Percentiles rank a stretch among this genome's conserved stretches.
phyloP scores from a whole-genome alignment of 2,329 filamentous ascomycete species.

The Ophiocordyceps unilateralis region DNA sequence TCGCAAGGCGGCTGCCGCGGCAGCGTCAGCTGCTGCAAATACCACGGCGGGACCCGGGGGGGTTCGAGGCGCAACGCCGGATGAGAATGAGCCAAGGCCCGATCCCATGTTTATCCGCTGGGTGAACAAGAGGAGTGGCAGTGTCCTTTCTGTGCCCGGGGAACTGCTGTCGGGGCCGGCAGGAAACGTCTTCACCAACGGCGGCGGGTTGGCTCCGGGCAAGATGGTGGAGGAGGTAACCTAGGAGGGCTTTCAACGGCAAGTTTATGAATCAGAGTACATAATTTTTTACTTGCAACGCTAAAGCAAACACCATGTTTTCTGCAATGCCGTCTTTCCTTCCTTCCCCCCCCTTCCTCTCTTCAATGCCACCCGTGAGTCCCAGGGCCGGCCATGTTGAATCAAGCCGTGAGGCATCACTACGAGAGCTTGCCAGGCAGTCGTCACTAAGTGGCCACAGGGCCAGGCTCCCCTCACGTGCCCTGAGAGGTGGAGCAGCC shows the following conservation, averaged over 20 bases:
- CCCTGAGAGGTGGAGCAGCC: not conserved
- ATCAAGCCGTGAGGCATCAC: no score
- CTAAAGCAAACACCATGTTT: not conserved
- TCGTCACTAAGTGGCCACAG: not conserved
- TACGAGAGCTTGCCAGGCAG: no score
- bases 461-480: not conserved
- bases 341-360: no score
- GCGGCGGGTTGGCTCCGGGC: conserved; percentile 12
- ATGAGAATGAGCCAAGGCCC: conserved; percentile 29
- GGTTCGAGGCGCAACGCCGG: conserved; percentile 30
- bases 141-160: conserved; percentile 43
- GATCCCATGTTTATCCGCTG: conserved; percentile 51
- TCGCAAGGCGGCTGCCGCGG: conserved; percentile 24
- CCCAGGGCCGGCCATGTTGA: not conserved
- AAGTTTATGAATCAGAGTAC: no score
- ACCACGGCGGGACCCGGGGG: not conserved
- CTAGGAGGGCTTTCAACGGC: conserved; percentile 8
- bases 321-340: not conserved
- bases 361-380: not conserved
- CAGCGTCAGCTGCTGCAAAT: conserved; percentile 9
- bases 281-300: not conserved
- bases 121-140: conserved; percentile 50
- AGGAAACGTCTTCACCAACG: conserved; percentile 36
- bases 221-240: conserved; percentile 40
- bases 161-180: conserved; percentile 49